Percentiles rank a stretch among this genome's conserved stretches.
phyloP scores from a whole-genome alignment of 768 basidiomycete genomes.

The Calocera cornea region DNA sequence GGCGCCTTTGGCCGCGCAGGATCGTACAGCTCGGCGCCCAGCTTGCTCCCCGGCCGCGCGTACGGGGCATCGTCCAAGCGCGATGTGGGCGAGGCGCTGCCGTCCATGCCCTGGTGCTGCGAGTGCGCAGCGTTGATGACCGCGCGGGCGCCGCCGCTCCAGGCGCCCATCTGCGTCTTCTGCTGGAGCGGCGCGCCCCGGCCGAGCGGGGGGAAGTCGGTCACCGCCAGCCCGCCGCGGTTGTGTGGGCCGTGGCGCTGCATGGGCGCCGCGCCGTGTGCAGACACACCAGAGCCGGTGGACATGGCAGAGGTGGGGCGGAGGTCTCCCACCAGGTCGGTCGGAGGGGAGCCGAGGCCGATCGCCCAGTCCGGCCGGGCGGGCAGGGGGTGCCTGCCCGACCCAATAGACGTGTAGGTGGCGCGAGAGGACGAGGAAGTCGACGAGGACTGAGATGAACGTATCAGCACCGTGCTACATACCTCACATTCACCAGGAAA shows the following conservation, averaged over 20 bases:
- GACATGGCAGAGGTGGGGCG: neutral
- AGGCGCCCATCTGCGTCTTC: conserved; percentile 16
- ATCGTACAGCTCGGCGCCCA: conserved; percentile 28
- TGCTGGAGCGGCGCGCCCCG: conserved; percentile 30
- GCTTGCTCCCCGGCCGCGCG: conserved; percentile 29
- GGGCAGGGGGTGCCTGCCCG: conserved; percentile 67
- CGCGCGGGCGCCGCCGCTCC: neutral
- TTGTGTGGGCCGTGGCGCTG: conserved; percentile 7
- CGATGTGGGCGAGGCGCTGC: conserved; percentile 12
- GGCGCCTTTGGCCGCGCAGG: conserved; percentile 10
- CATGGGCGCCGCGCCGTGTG: neutral
- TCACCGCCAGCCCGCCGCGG: neutral
- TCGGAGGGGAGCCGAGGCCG: conserved; percentile 31
- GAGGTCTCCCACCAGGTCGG: neutral
- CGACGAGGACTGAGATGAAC: conserved; percentile 9
- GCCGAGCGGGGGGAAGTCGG: conserved; percentile 16
- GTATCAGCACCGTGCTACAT: no score
- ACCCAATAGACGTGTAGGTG: conserved; percentile 60
- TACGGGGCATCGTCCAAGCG: conserved; percentile 32
- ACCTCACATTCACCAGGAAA: conserved; percentile 6
- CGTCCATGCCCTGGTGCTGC: conserved; percentile 16
- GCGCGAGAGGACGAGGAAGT: conserved; percentile 53
- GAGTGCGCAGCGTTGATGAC: conserved; percentile 7
- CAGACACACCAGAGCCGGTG: neutral
- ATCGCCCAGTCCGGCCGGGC: conserved; percentile 83